A percentile compares a stretch with the other conserved stretches of the same genome.
These are phyloP conservation scores for Hypoxylon sp. DNA, from an alignment of 2,329 filamentous ascomycete genomes.

Conservation along the genomic window DNA sequence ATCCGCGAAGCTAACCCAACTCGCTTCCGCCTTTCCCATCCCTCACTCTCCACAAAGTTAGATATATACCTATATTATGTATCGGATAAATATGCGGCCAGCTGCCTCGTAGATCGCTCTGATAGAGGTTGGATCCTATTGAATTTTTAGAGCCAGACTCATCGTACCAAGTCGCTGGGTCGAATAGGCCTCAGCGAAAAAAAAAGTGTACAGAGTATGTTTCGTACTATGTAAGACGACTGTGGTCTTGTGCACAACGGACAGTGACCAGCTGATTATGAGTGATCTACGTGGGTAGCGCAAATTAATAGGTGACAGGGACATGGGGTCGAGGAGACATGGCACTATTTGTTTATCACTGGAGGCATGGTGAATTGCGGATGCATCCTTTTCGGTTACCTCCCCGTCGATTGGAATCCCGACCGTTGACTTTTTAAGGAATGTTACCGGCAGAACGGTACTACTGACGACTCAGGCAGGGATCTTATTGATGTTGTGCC, in stretches of 20 bases:
- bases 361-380: conserved; percentile 6
- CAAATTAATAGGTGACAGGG: conserved; percentile 17
- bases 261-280: not conserved
- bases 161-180: conserved; percentile 23
- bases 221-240: conserved; percentile 11
- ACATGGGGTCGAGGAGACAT: conserved; percentile 16
- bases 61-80: not conserved
- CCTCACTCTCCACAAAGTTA: not conserved
- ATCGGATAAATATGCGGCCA: conserved; percentile 23
- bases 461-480: conserved; percentile 20
- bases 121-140: conserved; percentile 14
- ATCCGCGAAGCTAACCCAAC: not conserved
- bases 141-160: conserved; percentile 2
- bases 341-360: conserved; percentile 6
- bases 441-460: conserved; percentile 38
- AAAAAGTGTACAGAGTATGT: conserved; percentile 1
- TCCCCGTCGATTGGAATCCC: conserved; percentile 35
- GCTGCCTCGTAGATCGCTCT: conserved; percentile 33
- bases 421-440: conserved; percentile 37
- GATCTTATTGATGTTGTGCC: conserved; percentile 8
- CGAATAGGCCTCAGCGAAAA: conserved; percentile 9
- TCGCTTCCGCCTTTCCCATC: not conserved
- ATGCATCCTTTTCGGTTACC: conserved; percentile 26
- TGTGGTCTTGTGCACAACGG: not conserved
- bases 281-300: conserved; percentile 11